phyloP scores from a whole-genome alignment of 1,284 basidiomycete species.

The Stereum hirsutum region DNA sequence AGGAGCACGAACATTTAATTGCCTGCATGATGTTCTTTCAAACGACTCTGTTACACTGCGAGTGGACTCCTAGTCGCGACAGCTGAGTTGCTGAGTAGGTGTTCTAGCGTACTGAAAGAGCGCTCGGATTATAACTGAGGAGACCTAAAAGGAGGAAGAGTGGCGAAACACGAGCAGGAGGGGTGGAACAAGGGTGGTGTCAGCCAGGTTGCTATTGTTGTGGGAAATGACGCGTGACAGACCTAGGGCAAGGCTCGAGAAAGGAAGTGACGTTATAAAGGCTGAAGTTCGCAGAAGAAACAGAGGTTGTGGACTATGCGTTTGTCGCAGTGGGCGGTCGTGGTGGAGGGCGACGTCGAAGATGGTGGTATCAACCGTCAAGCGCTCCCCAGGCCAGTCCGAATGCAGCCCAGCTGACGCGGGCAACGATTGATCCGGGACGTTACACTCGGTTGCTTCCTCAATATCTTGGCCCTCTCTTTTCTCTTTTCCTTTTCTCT shows the following conservation, averaged over 20 bases:
- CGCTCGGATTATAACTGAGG: no score
- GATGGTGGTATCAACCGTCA: background rate
- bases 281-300: no score
- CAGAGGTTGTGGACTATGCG: no score
- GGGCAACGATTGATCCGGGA: slow-evolving; percentile 2
- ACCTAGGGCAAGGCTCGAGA: slow-evolving; percentile 9
- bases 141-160: no score
- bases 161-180: background rate
- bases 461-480: no score
- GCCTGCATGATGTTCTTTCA: slow-evolving; percentile 26
- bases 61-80: background rate
- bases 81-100: no score
- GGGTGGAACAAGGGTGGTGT: background rate
- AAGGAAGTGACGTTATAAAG: slow-evolving; percentile 6
- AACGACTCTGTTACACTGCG: background rate
- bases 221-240: slow-evolving; percentile 1
- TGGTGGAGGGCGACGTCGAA: no score
- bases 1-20: slow-evolving; percentile 27
- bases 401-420: background rate
- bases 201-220: background rate
- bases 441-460: no score
- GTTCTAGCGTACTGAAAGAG: no score
- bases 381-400: background rate
- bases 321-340: no score
- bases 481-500: no score